These are phyloP conservation scores for Trichoderma cornu-damae DNA, from an alignment of 2,329 filamentous ascomycete species.

Conservation along the genomic window DNA sequence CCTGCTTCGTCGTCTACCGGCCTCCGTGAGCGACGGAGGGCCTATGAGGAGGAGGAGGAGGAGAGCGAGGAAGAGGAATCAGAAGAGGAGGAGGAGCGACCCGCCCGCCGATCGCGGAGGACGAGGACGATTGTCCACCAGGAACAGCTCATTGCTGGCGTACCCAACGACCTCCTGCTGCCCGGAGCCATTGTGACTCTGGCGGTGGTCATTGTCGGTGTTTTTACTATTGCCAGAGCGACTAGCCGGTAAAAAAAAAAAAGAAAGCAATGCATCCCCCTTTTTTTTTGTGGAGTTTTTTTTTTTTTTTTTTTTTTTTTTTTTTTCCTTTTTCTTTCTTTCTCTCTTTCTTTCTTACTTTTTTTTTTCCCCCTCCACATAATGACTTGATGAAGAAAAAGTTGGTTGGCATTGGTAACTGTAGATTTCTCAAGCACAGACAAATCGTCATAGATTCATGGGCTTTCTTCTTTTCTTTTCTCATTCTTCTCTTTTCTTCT, in stretches of 20 bases:
- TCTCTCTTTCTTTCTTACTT: no score
- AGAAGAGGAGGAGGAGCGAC: slow-evolving; percentile 46
- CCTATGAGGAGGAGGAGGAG: slow-evolving; percentile 52
- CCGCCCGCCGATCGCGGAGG: slow-evolving; percentile 42
- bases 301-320: no score
- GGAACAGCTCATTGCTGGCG: slow-evolving; percentile 79
- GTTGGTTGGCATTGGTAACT: slow-evolving; percentile 18
- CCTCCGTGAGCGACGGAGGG: slow-evolving; percentile 47
- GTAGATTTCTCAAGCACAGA: slow-evolving; percentile 18
- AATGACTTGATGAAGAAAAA: slow-evolving; percentile 37
- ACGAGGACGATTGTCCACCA: slow-evolving; percentile 42
- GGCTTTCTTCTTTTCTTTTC: not conserved
- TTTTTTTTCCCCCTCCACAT: no score
- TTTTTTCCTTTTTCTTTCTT: no score
- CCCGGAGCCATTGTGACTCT: slow-evolving; percentile 94
- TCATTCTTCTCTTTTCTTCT: not conserved
- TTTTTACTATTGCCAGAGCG: slow-evolving; percentile 79
- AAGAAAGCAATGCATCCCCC: slow-evolving; percentile 16
- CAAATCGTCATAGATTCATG: slow-evolving; percentile 18
- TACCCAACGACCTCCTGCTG: slow-evolving; percentile 88
- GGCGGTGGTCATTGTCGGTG: slow-evolving; percentile 86
- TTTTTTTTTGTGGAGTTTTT: slow-evolving; percentile 12
- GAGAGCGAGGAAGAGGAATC: slow-evolving; percentile 52
- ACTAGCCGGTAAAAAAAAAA: slow-evolving; percentile 52
- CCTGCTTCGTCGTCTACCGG: slow-evolving; percentile 45